These are phyloP conservation scores for Serendipita sp. DNA, from an alignment of 768 basidiomycete species.

Conservation along the genomic window DNA sequence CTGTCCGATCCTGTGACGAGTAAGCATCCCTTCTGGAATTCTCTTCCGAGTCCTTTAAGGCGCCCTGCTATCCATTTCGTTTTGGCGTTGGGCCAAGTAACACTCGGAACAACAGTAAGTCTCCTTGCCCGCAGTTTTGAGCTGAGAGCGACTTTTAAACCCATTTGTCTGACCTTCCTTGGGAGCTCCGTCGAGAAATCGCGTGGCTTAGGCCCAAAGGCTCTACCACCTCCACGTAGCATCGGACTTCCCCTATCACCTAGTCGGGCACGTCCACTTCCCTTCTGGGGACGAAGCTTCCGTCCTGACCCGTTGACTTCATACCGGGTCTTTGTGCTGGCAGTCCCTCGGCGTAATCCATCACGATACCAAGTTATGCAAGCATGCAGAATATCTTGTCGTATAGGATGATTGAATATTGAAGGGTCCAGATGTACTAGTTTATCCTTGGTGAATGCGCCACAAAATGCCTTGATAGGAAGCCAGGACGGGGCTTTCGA, in stretches of 20 bases:
- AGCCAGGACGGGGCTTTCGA: not conserved
- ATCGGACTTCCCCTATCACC: conserved; percentile 81
- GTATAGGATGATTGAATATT: conserved; percentile 78
- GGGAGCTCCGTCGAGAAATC: conserved; percentile 86
- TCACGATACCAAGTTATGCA: conserved; percentile 83
- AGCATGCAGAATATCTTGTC: conserved; percentile 83
- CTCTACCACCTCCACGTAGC: conserved; percentile 80
- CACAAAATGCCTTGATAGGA: not conserved
- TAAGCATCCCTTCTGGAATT: conserved; percentile 35
- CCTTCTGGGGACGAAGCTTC: conserved; percentile 88
- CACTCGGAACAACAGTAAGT: conserved; percentile 56
- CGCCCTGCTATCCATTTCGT: conserved; percentile 49
- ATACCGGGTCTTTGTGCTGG: conserved; percentile 77
- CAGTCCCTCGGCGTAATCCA: conserved; percentile 79
- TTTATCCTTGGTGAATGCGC: conserved; percentile 5
- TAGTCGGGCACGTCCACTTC: conserved; percentile 74
- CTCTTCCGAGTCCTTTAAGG: conserved; percentile 48
- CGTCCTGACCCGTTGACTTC: conserved; percentile 80
- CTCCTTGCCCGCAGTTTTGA: conserved; percentile 59
- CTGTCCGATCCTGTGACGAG: conserved; percentile 53
- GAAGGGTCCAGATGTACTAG: conserved; percentile 24
- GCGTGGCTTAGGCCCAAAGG: conserved; percentile 80
- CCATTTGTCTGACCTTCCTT: conserved; percentile 86
- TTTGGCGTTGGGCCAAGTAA: conserved; percentile 59
- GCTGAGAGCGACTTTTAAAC: conserved; percentile 79